These are phyloP conservation scores for Lyophyllum semitale DNA, from an alignment of 768 basidiomycete genomes.

Conservation along the genomic window DNA sequence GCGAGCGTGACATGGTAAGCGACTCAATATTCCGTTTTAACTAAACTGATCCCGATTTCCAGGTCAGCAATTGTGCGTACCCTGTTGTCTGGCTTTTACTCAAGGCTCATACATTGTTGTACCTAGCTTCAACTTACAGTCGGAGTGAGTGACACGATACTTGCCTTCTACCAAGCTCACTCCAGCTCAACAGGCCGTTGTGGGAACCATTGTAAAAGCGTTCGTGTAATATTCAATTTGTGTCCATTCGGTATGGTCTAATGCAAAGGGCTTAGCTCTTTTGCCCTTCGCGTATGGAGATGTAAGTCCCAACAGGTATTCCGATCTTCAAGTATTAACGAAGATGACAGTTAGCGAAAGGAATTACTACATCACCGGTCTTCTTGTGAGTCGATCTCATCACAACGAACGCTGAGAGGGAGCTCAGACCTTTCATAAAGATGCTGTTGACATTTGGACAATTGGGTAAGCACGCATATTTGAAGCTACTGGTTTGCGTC, in stretches of 20 bases:
- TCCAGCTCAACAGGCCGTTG: constrained; percentile 41
- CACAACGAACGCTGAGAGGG: neutral
- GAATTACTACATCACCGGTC: constrained; percentile 52
- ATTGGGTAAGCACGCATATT: constrained; percentile 37
- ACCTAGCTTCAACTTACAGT: constrained; percentile 46
- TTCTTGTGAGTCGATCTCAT: constrained; percentile 46
- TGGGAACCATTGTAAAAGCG: constrained; percentile 59
- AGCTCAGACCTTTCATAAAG: constrained; percentile 26
- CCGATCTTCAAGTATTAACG: neutral
- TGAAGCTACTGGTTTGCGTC: neutral
- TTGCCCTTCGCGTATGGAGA: constrained; percentile 64
- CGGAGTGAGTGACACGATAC: constrained; percentile 34
- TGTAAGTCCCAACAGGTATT: constrained; percentile 38
- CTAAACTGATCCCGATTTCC: neutral
- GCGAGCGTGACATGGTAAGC: constrained; percentile 50
- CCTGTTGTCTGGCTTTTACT: neutral
- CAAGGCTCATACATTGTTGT: constrained; percentile 1
- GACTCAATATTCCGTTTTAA: neutral
- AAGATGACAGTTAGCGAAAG: constrained; percentile 51
- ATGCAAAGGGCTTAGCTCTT: constrained; percentile 45
- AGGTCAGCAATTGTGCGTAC: constrained; percentile 57
- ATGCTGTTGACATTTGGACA: constrained; percentile 49
- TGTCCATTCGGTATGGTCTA: neutral
- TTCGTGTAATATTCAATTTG: constrained; percentile 17
- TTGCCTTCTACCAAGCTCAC: neutral